Evolutionary conservation across 306 rosid genomes (phyloP), one percentile per base, ranked within the genome.

Genomic region (Cicer cuneatum): DNA sequence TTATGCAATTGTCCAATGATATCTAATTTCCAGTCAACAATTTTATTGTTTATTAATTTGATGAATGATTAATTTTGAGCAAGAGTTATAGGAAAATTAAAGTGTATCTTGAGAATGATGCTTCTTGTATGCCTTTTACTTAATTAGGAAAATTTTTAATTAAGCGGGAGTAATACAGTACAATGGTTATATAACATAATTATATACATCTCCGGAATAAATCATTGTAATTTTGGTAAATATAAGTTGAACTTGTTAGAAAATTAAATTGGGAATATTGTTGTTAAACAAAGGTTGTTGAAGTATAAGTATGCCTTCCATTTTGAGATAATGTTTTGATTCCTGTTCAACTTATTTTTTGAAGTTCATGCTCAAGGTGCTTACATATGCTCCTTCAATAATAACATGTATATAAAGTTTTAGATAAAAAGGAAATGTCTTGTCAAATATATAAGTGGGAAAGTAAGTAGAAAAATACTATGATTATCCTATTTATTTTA

Each of bases 321-420:
- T 69, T 38, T 63, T 63, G 49, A 66, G 46, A 38, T 71, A 48
- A 64, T 45, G 62, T 19, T 63, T 81, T 74, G 81, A 79, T 71
- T 67, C 49, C 56, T 62, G 13, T 76, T 74, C 66, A 47, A 83
- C 73, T 62, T 68, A 21, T 72, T 38, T 71, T 77, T 68, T 86
- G 86, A 72, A 91, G 98, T 91, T 91, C 98, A 94, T 85, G 90
- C 90, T 41, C 86, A 94, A 94, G 94, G 98, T 97, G 59, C 93
- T 94, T 61, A 88, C 98, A 42, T 88, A 87, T 84, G 91, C 96
- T 69, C 89, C 97, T 71, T 87, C 96, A 65, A 71, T n/a, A n/a
- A n/a, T n/a, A n/a, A n/a, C n/a, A n/a, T n/a, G n/a, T n/a, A n/a
- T n/a, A n/a, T n/a, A n/a, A n/a, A n/a, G n/a, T n/a, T n/a, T n/a